Conservation (phyloP, 768 basidiomycete genomes). For the Agrocybe pediades region DNA sequence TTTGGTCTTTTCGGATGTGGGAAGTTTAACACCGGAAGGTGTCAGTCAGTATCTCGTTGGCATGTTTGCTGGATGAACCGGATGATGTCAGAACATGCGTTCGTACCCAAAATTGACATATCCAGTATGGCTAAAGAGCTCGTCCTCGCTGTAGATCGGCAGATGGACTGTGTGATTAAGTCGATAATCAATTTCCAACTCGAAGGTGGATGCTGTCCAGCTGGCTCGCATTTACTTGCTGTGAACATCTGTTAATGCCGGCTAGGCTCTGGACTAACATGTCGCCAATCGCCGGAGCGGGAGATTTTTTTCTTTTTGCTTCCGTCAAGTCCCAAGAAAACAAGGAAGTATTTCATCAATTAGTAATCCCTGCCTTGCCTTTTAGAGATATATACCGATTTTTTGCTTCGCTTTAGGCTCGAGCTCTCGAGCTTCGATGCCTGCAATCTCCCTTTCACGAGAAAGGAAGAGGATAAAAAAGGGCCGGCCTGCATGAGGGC, state of each 20-base stretch:
- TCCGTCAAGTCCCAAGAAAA: not conserved
- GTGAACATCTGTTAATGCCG: not conserved
- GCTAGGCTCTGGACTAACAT: slow-evolving; percentile 1
- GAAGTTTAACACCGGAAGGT: slow-evolving; percentile 88
- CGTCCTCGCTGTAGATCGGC: slow-evolving; percentile 18
- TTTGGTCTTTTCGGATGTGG: slow-evolving; percentile 92
- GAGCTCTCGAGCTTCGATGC: not conserved
- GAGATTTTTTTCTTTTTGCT: not conserved
- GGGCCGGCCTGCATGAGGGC: not conserved
- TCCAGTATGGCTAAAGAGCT: slow-evolving; percentile 8
- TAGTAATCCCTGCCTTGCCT: not conserved
- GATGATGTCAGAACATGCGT: slow-evolving; percentile 29
- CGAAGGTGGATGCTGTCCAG: slow-evolving; percentile 19
- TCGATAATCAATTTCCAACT: slow-evolving; percentile 32
- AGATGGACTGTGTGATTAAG: slow-evolving; percentile 38
- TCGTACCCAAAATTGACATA: slow-evolving; percentile 15
- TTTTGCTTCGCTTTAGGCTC: not conserved
- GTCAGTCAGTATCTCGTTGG: slow-evolving; percentile 95
- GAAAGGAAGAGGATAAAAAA: not conserved
- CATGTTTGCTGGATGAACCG: slow-evolving; percentile 72
- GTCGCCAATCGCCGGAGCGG: slow-evolving; percentile 13
- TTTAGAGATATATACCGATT: not conserved
- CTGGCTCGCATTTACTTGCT: slow-evolving; percentile 13
- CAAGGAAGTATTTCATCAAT: not conserved
- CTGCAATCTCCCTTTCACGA: slow-evolving; percentile 1